Percentiles rank a stretch among this genome's conserved stretches.
Evolutionary conservation across 2,329 filamentous ascomycete genomes (phyloP).

Genomic region (Exophiala sp.): DNA sequence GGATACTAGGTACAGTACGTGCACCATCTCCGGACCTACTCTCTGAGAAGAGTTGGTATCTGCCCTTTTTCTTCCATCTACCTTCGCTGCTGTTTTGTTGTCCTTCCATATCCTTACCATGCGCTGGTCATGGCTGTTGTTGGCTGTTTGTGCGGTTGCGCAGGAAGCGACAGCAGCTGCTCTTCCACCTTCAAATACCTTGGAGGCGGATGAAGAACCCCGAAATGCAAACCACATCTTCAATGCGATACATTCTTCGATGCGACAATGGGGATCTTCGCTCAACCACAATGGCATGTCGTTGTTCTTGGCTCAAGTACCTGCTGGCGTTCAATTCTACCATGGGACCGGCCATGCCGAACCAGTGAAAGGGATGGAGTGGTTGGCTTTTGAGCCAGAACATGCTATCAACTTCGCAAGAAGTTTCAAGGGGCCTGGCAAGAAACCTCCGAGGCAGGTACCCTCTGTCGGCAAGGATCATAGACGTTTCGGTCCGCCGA

Average conservation of each 20-base stretch:
- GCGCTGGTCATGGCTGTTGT: neutral
- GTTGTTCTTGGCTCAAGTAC: slow-evolving; percentile 61
- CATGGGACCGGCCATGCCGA: slow-evolving; percentile 52
- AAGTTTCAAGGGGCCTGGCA: neutral
- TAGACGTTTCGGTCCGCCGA: no score
- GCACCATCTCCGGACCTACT: no score
- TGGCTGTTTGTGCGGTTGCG: neutral
- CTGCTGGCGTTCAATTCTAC: slow-evolving; percentile 59
- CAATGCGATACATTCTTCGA: slow-evolving; percentile 65
- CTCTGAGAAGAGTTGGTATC: no score
- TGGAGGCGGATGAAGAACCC: neutral
- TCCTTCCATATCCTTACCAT: neutral
- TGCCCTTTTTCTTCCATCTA: neutral
- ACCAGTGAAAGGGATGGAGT: slow-evolving; percentile 41
- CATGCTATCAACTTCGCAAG: slow-evolving; percentile 62
- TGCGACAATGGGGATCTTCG: slow-evolving; percentile 68
- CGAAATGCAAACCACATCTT: slow-evolving; percentile 61
- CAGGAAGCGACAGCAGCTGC: neutral
- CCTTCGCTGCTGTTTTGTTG: neutral
- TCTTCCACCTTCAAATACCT: neutral
- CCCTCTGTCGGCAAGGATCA: neutral
- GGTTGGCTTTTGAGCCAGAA: slow-evolving; percentile 67
- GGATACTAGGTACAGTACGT: no score
- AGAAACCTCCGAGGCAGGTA: neutral
- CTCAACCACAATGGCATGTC: slow-evolving; percentile 71